A percentile compares a stretch with the other conserved stretches of the same genome.
Evolutionary conservation across 768 basidiomycete species (phyloP).

Genomic region (Pisolithus tinctorius): DNA sequence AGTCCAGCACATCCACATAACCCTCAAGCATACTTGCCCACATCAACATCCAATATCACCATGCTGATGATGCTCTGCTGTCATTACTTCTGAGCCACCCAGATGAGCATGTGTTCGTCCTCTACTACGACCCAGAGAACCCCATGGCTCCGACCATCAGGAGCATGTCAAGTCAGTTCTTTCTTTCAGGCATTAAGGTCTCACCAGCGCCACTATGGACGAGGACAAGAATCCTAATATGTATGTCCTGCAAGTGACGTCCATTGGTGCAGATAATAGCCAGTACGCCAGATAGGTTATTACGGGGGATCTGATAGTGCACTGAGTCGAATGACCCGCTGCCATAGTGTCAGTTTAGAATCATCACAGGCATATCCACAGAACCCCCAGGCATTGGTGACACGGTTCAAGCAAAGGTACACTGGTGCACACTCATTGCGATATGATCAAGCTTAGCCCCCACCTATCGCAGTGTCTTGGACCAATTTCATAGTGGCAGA

Average conservation of each 20-base stretch:
- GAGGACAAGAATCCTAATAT: constrained; percentile 54
- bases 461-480: constrained; percentile 43
- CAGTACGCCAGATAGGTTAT: constrained; percentile 21
- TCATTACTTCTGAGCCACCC: no score
- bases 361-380: constrained; percentile 23
- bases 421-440: background rate
- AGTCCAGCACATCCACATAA: constrained; percentile 26
- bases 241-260: constrained; percentile 67
- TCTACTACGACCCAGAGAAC: constrained; percentile 28
- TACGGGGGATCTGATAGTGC: background rate
- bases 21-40: no score
- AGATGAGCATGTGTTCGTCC: no score
- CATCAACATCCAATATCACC: no score
- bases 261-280: constrained; percentile 35
- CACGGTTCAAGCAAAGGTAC: constrained; percentile 67
- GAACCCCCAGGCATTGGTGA: constrained; percentile 44
- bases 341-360: constrained; percentile 13
- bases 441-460: constrained; percentile 6
- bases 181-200: constrained; percentile 53
- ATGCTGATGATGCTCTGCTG: no score
- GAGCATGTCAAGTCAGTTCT: constrained; percentile 41
- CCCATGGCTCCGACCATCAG: constrained; percentile 39
- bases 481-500: no score
- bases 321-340: constrained; percentile 3
- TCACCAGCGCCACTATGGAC: constrained; percentile 57